A percentile compares a stretch with the other conserved stretches of the same genome.
These are phyloP conservation scores for Huiozyma sinensis DNA, from an alignment of 805 yeast species.

Conservation along the genomic window DNA sequence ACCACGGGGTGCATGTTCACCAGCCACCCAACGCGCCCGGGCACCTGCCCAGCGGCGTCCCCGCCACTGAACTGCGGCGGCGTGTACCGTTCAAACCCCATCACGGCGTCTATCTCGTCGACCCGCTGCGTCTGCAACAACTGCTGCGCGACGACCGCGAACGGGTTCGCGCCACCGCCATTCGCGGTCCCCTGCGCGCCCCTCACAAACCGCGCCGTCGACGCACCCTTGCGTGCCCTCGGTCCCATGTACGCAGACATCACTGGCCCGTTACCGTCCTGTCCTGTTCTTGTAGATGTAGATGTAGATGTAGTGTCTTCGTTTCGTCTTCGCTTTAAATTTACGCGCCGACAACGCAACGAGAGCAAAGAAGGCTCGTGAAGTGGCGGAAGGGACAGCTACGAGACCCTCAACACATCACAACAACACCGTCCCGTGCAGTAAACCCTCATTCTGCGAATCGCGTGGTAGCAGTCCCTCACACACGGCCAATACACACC, in stretches of 20 bases:
- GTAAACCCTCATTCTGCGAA: too few relatives aligned
- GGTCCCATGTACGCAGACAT: too few relatives aligned
- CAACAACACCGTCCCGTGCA: too few relatives aligned
- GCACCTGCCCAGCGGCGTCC: constrained; percentile 9
- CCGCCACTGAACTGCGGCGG: constrained; percentile 42
- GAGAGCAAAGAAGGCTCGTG: too few relatives aligned
- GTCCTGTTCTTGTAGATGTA: too few relatives aligned
- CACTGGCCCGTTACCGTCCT: too few relatives aligned
- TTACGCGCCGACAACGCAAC: too few relatives aligned
- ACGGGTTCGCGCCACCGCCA: constrained; percentile 22
- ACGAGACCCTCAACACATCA: too few relatives aligned
- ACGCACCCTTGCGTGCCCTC: too few relatives aligned
- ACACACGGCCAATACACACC: background rate
- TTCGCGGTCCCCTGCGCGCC: background rate
- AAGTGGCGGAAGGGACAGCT: too few relatives aligned
- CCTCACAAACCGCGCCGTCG: background rate
- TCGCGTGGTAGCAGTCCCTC: background rate
- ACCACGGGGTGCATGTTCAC: constrained; percentile 88
- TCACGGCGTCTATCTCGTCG: constrained; percentile 62
- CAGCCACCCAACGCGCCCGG: constrained; percentile 64
- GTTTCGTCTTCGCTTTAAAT: too few relatives aligned
- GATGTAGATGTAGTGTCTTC: too few relatives aligned
- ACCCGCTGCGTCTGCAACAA: constrained; percentile 43
- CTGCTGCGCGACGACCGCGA: constrained; percentile 30
- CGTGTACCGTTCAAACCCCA: constrained; percentile 83